phyloP scores from a whole-genome alignment of 345 rosid species.

The Eucalyptus marginata region DNA sequence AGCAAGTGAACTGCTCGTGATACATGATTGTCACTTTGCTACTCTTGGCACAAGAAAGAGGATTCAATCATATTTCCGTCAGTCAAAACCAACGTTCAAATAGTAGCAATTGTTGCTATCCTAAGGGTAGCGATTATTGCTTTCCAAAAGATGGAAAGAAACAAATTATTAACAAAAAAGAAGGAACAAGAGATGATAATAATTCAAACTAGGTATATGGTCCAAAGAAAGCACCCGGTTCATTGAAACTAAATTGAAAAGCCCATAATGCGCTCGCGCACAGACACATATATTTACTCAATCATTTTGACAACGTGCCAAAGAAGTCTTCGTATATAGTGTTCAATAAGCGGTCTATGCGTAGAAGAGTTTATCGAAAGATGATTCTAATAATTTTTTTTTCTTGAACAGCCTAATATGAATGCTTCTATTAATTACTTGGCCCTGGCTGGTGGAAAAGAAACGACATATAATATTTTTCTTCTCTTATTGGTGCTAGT shows the following conservation, averaged over 20 bases:
- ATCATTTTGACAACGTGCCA: background rate
- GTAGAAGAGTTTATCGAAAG: background rate
- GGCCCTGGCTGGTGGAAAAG: background rate
- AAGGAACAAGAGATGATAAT: background rate
- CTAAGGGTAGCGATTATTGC: background rate
- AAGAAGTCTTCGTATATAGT: background rate
- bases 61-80: background rate
- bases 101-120: background rate
- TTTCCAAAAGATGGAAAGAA: background rate
- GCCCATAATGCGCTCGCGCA: accelerated
- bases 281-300: background rate
- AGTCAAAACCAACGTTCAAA: background rate
- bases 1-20: background rate
- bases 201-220: background rate
- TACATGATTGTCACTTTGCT: background rate
- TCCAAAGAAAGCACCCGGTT: background rate
- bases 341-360: too few species aligned
- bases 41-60: background rate
- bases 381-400: background rate
- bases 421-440: background rate
- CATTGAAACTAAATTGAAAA: too few species aligned
- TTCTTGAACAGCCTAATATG: background rate
- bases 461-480: background rate
- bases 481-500: background rate
- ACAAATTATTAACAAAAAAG: background rate